Evolutionary conservation across 2,329 filamentous ascomycete genomes (phyloP).

Genomic region (Fusarium phyllophilum): DNA sequence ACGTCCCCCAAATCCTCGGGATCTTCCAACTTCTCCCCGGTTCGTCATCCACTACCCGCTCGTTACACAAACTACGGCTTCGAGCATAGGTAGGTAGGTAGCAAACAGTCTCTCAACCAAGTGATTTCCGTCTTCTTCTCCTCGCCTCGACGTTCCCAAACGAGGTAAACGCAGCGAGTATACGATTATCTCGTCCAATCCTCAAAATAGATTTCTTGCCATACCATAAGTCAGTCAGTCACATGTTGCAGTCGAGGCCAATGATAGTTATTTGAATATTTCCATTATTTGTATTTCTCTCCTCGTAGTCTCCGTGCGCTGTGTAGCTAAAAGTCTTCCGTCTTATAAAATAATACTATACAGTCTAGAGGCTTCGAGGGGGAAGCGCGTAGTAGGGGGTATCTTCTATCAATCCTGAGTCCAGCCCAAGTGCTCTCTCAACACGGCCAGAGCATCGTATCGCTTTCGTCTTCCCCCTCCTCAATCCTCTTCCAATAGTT

Average conservation of each 20-base stretch:
- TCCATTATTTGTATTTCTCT: conserved; percentile 32
- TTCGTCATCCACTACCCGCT: conserved; percentile 11
- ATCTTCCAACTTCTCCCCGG: conserved; percentile 9
- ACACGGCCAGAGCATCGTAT: conserved; percentile 34
- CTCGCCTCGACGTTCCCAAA: conserved; percentile 27
- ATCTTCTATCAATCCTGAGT: conserved; percentile 49
- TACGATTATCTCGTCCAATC: not conserved
- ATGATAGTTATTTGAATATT: conserved; percentile 3
- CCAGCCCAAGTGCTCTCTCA: conserved; percentile 46
- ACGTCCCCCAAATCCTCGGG: not conserved
- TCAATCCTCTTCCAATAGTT: conserved; percentile 34
- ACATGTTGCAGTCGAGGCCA: not conserved
- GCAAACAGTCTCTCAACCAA: conserved; percentile 30
- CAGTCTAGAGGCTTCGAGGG: conserved; percentile 42
- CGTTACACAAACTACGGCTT: conserved; percentile 32
- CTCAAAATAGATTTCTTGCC: conserved; percentile 20
- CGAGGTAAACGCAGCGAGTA: conserved; percentile 26
- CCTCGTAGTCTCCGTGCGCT: conserved; percentile 33
- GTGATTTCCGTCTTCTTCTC: conserved; percentile 1
- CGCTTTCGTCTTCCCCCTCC: conserved; percentile 30
- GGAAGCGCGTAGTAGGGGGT: conserved; percentile 41
- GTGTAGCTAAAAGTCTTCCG: conserved; percentile 41
- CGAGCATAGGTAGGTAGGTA: conserved; percentile 9
- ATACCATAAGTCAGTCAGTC: not conserved
- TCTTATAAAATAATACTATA: conserved; percentile 42